Conservation (phyloP, 78 protist species). For the Polysphondylium violaceum region DNA sequence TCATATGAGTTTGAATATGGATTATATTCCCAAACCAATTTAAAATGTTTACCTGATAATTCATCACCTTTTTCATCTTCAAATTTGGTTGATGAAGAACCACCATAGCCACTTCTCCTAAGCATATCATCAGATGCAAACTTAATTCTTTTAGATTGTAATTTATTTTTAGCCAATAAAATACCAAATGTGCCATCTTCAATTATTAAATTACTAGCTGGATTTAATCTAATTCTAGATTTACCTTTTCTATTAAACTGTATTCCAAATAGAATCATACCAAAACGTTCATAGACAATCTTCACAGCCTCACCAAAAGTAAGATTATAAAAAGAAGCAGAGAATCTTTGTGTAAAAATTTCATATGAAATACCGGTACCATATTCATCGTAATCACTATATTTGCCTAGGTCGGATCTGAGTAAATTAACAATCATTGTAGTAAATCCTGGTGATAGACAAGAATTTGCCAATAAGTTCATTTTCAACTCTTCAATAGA, state of each 20-base stretch:
- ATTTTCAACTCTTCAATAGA: constrained; percentile 70
- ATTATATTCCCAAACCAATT: constrained; percentile 71
- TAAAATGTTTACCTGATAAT: constrained; percentile 23
- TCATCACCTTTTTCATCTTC: constrained; percentile 3
- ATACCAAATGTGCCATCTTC: constrained; percentile 28
- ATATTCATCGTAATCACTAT: constrained; percentile 73
- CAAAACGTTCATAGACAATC: constrained; percentile 36
- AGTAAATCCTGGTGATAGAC: constrained; percentile 67
- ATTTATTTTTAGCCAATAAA: constrained; percentile 57
- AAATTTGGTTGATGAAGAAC: background rate
- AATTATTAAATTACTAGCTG: constrained; percentile 27
- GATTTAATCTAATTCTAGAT: constrained; percentile 11
- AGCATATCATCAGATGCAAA: constrained; percentile 3
- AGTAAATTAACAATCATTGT: constrained; percentile 60
- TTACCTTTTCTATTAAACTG: constrained; percentile 18
- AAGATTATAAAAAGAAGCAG: constrained; percentile 25
- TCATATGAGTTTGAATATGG: background rate
- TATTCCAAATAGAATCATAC: constrained; percentile 73
- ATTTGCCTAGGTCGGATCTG: constrained; percentile 45
- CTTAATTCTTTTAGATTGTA: constrained; percentile 23
- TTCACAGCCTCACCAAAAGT: constrained; percentile 36
- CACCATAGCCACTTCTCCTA: background rate
- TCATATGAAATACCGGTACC: constrained; percentile 66
- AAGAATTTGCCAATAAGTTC: constrained; percentile 67
- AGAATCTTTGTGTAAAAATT: constrained; percentile 40